Evolutionary conservation across 1,284 basidiomycete genomes (phyloP).

Genomic region (Paramarasmius palmivorus): DNA sequence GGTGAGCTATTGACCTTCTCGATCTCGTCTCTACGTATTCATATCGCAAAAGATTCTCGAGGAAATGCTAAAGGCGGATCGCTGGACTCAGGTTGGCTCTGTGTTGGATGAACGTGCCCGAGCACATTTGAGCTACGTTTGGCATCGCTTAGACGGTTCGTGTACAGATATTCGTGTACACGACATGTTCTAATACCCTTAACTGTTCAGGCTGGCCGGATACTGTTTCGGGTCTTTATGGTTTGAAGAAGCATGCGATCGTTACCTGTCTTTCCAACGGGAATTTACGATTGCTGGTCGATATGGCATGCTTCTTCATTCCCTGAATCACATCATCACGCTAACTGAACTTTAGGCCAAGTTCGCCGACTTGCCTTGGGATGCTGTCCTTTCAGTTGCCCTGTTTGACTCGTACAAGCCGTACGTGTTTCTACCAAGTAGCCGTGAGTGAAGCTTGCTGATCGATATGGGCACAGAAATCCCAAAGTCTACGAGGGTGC

Average conservation of each 20-base stretch:
- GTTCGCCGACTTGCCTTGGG: conserved; percentile 60
- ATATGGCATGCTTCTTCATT: conserved; percentile 46
- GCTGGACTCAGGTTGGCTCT: conserved; percentile 47
- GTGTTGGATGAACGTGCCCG: conserved; percentile 45
- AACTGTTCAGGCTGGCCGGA: conserved; percentile 55
- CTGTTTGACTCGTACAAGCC: conserved; percentile 64
- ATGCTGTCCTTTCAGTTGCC: conserved; percentile 59
- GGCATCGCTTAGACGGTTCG: conserved; percentile 59
- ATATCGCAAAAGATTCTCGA: conserved; percentile 49
- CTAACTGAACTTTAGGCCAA: conserved; percentile 47
- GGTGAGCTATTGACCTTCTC: conserved; percentile 28
- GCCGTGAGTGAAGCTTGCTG: neutral
- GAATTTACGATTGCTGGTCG: conserved; percentile 56
- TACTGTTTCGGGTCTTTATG: conserved; percentile 44
- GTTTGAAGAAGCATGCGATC: conserved; percentile 50
- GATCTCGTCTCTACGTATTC: neutral
- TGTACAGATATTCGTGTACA: no score
- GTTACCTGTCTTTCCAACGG: conserved; percentile 64
- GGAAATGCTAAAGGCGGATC: conserved; percentile 42
- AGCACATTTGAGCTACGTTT: conserved; percentile 44
- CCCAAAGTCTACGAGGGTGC: conserved; percentile 52
- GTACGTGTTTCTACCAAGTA: conserved; percentile 30
- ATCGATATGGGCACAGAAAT: conserved; percentile 35
- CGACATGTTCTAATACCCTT: neutral
- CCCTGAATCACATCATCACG: neutral